Conservation (phyloP, 768 basidiomycete species). For the Lactifluus rugatus region DNA sequence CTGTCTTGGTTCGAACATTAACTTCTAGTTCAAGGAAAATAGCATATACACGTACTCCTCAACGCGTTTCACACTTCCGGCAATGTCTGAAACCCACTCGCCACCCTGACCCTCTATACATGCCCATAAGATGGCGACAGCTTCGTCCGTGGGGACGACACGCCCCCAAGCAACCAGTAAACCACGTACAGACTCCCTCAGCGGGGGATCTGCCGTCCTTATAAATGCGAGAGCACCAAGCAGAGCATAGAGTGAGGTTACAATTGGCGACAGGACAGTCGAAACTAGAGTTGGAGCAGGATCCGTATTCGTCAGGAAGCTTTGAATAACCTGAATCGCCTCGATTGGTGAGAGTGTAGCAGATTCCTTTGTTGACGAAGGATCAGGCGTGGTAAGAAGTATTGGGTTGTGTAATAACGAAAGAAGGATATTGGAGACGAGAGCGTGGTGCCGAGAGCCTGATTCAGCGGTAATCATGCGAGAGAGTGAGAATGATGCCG, state of each 20-base stretch:
- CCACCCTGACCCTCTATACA: slow-evolving; percentile 43
- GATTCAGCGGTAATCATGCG: slow-evolving; percentile 43
- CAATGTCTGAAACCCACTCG: slow-evolving; percentile 47
- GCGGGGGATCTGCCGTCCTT: slow-evolving; percentile 54
- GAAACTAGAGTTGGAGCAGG: slow-evolving; percentile 64
- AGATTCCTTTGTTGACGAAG: slow-evolving; percentile 1
- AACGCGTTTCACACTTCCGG: slow-evolving; percentile 39
- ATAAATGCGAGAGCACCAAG: slow-evolving; percentile 41
- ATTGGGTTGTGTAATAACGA: slow-evolving; percentile 48
- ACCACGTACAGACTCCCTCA: slow-evolving; percentile 49
- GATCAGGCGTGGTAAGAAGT: slow-evolving; percentile 19
- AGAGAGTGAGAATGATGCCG: slow-evolving; percentile 59
- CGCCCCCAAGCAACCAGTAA: slow-evolving; percentile 71
- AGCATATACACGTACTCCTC: slow-evolving; percentile 34
- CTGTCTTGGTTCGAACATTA: slow-evolving; percentile 15
- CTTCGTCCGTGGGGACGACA: slow-evolving; percentile 44
- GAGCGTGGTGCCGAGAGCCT: slow-evolving; percentile 22
- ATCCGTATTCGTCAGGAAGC: slow-evolving; percentile 64
- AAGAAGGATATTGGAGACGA: slow-evolving; percentile 33
- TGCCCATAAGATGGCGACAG: slow-evolving; percentile 45
- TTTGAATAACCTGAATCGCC: slow-evolving; percentile 42
- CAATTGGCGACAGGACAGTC: slow-evolving; percentile 55
- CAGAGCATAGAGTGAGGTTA: slow-evolving; percentile 57
- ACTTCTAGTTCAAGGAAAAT: not conserved
- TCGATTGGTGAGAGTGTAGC: slow-evolving; percentile 25